Percentiles rank a stretch among this genome's conserved stretches.
Evolutionary conservation across 768 basidiomycete genomes (phyloP).

Genomic region (Gelatoporia subvermispora): DNA sequence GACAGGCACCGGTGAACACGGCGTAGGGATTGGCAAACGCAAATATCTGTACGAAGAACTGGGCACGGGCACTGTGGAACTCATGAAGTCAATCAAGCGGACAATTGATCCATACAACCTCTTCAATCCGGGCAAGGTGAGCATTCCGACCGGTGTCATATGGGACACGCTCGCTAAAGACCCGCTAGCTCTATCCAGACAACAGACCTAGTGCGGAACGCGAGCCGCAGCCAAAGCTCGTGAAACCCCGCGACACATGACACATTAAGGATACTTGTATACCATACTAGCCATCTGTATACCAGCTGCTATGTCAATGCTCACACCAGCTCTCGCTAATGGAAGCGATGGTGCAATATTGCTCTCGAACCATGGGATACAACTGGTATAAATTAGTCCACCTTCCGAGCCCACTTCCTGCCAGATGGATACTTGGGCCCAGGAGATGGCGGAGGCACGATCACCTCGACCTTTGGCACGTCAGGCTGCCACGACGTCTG

Average conservation of each 20-base stretch:
- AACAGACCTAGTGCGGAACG: no score
- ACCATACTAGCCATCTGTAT: background rate
- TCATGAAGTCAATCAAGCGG: slow-evolving; percentile 81
- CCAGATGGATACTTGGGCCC: slow-evolving; percentile 42
- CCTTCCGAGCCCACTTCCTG: slow-evolving; percentile 70
- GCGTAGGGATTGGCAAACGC: slow-evolving; percentile 82
- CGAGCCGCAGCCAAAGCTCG: no score
- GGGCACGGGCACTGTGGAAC: slow-evolving; percentile 71
- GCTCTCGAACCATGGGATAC: no score
- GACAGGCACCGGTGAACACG: slow-evolving; percentile 77
- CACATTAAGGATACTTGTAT: no score
- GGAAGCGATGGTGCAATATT: no score
- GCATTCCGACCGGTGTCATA: background rate
- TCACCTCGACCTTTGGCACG: slow-evolving; percentile 35
- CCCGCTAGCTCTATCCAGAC: no score
- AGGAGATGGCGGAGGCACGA: slow-evolving; percentile 39
- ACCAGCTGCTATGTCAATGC: no score
- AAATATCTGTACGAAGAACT: slow-evolving; percentile 79
- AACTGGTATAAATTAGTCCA: slow-evolving; percentile 40
- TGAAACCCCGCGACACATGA: no score
- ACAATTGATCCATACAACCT: slow-evolving; percentile 59
- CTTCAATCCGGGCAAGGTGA: slow-evolving; percentile 85
- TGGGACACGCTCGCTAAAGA: no score
- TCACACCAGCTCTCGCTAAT: no score
- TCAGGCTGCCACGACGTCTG: slow-evolving; percentile 9